Evolutionary conservation across 108 stramenopile genomes (phyloP).

Genomic region (Pseudonitzschia delicatissima): DNA sequence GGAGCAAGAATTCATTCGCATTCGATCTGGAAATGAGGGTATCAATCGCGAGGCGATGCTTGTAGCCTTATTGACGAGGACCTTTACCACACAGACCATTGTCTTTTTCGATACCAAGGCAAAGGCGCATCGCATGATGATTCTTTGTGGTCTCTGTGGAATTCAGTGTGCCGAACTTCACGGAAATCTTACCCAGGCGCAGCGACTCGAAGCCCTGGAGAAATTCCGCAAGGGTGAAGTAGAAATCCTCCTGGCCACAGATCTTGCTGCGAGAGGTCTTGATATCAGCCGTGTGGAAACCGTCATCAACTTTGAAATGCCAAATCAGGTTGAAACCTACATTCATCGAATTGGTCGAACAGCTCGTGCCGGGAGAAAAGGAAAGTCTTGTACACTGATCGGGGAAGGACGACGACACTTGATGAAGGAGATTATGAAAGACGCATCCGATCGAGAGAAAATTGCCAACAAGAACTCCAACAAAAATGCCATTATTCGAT

Average conservation of each 20-base stretch:
- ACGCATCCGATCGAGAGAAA: conserved; percentile 66
- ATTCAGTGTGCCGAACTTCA: conserved; percentile 91
- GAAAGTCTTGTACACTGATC: conserved; percentile 91
- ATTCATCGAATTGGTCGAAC: conserved; percentile 97
- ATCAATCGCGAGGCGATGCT: conserved; percentile 91
- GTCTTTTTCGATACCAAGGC: conserved; percentile 96
- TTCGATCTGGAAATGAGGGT: conserved; percentile 82
- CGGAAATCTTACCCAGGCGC: conserved; percentile 89
- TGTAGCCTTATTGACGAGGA: conserved; percentile 78
- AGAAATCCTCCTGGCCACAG: conserved; percentile 93
- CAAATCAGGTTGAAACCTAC: conserved; percentile 89
- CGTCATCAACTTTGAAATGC: conserved; percentile 98
- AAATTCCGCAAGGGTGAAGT: conserved; percentile 87
- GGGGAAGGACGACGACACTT: conserved; percentile 86
- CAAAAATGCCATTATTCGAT: conserved; percentile 51
- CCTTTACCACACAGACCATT: conserved; percentile 81
- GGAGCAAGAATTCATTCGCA: conserved; percentile 95
- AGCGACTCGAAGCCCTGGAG: conserved; percentile 90
- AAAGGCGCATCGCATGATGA: conserved; percentile 87
- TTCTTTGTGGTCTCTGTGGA: conserved; percentile 81
- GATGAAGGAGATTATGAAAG: conserved; percentile 90
- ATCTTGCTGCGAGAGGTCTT: conserved; percentile 94
- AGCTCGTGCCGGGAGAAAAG: conserved; percentile 94
- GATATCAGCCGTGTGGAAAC: conserved; percentile 90
- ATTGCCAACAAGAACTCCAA: conserved; percentile 12